A percentile compares a stretch with the other conserved stretches of the same genome.
These are phyloP conservation scores for Rhexocercosporidium sp. DNA, from an alignment of 2,329 filamentous ascomycete genomes.

Conservation along the genomic window DNA sequence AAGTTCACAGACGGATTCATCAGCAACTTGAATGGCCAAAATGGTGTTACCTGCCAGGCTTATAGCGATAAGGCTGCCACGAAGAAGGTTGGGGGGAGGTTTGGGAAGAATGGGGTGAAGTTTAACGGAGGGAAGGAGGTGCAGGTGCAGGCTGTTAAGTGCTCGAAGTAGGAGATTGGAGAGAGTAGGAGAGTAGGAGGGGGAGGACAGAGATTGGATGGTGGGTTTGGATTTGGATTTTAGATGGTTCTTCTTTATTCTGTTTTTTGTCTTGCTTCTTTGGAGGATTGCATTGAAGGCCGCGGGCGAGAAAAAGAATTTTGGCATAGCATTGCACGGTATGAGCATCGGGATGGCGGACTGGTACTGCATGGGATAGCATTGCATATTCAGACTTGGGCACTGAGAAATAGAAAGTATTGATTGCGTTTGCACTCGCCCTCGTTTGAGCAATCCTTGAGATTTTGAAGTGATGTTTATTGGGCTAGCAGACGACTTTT, in stretches of 20 bases:
- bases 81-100: conserved; percentile 8
- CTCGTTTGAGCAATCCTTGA: background rate
- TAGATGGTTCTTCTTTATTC: background rate
- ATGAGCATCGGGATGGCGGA: conserved; percentile 3
- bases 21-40: conserved; percentile 43
- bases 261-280: background rate
- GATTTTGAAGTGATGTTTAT: no score
- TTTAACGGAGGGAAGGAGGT: conserved; percentile 9
- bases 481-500: no score
- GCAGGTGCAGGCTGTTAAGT: background rate
- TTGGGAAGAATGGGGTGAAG: background rate
- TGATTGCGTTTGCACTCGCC: background rate
- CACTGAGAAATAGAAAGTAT: background rate
- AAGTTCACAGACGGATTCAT: conserved; percentile 28
- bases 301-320: background rate
- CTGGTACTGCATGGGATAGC: background rate
- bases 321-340: background rate
- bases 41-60: conserved; percentile 52
- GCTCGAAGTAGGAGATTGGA: background rate
- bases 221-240: background rate
- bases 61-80: conserved; percentile 7
- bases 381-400: background rate
- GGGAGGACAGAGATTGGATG: no score
- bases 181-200: no score
- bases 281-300: background rate